These are phyloP conservation scores for Penicillium sp. DNA, from an alignment of 2,329 filamentous ascomycete species.

Conservation along the genomic window DNA sequence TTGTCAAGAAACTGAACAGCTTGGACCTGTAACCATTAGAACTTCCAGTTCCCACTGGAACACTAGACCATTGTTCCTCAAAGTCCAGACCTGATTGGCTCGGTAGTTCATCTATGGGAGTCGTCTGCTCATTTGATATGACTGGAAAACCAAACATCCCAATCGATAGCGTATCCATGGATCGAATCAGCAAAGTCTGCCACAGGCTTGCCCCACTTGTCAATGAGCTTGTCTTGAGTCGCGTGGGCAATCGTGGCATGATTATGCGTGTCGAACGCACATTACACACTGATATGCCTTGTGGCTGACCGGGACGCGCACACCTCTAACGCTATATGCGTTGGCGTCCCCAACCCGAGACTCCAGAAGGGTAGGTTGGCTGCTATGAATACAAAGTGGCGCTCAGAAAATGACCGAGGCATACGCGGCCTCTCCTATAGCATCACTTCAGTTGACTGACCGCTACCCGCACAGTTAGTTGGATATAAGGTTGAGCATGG, in stretches of 20 bases:
- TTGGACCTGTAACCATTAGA: not conserved
- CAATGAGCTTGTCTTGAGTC: slow-evolving; percentile 1
- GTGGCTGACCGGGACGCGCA: not conserved
- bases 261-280: not conserved
- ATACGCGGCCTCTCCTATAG: not conserved
- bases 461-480: not conserved
- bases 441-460: not conserved
- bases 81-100: not conserved
- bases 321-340: not conserved
- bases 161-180: not conserved
- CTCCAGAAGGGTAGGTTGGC: not conserved
- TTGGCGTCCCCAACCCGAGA: not conserved
- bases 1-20: not conserved
- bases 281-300: not conserved
- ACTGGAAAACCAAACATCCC: not conserved
- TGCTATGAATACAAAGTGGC: not conserved
- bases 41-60: not conserved
- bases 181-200: slow-evolving; percentile 1
- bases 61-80: no score
- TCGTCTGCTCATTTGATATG: no score
- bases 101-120: no score
- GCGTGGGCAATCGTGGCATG: not conserved
- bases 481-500: not conserved
- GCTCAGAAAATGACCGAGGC: not conserved
- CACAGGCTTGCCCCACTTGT: not conserved